Evolutionary conservation across 148 eudicot genomes (phyloP).

Genomic region (Fagopyrum tataricum): DNA sequence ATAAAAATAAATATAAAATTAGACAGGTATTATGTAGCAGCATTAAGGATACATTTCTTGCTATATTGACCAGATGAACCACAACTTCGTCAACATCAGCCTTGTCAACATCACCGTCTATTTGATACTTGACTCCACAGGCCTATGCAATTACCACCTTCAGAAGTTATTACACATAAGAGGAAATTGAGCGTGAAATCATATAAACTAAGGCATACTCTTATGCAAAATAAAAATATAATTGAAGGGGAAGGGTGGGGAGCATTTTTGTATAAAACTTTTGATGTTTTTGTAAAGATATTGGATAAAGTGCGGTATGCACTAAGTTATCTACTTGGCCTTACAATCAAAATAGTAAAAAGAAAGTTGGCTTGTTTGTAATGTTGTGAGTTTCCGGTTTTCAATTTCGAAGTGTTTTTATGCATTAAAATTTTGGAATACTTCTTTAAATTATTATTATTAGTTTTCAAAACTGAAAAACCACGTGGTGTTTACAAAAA

Average conservation of each 20-base stretch:
- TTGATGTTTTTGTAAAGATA: background rate
- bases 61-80: slow-evolving; percentile 76
- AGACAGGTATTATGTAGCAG: background rate
- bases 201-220: background rate
- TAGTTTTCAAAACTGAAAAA: background rate
- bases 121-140: slow-evolving; percentile 76
- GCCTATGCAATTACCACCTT: slow-evolving; percentile 40
- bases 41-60: slow-evolving; percentile 56
- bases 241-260: background rate
- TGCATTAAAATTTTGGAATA: too few species aligned
- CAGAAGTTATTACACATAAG: slow-evolving; percentile 16
- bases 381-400: background rate
- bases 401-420: background rate
- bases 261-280: background rate
- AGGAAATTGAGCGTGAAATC: background rate
- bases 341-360: background rate
- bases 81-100: slow-evolving; percentile 89
- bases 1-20: background rate
- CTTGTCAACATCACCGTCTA: slow-evolving; percentile 68
- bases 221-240: background rate
- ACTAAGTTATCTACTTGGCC: background rate
- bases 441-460: background rate
- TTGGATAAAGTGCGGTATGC: background rate
- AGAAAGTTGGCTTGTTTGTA: background rate
- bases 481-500: background rate